These are phyloP conservation scores for Monoraphidium neglectum DNA, from an alignment of 139 green algal genomes.

Conservation along the genomic window DNA sequence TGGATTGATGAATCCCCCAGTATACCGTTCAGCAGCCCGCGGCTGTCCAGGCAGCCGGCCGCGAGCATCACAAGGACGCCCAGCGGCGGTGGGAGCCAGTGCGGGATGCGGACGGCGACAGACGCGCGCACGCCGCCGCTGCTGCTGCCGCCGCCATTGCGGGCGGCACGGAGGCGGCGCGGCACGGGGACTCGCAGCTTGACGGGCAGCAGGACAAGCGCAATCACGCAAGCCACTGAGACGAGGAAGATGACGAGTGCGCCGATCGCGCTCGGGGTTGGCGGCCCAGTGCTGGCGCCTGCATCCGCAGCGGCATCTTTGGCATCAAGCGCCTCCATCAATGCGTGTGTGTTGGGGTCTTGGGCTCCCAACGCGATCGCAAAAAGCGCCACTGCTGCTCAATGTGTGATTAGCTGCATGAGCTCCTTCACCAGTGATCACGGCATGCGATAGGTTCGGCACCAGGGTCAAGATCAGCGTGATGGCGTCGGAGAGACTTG, in stretches of 20 bases:
- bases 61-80: conserved; percentile 41
- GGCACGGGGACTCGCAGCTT: not conserved
- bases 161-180: not conserved
- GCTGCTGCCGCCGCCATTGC: too few species aligned
- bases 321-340: too few species aligned
- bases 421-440: too few species aligned
- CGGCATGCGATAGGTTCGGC: too few species aligned
- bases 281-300: too few species aligned
- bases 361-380: too few species aligned
- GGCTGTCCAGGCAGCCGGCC: conserved; percentile 4
- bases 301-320: too few species aligned
- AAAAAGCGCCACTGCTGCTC: too few species aligned
- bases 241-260: conserved; percentile 43
- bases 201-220: conserved; percentile 29
- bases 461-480: too few species aligned
- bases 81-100: conserved; percentile 15
- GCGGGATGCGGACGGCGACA: not conserved
- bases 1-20: conserved; percentile 42
- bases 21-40: conserved; percentile 29
- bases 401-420: too few species aligned
- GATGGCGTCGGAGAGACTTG: too few species aligned
- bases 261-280: conserved; percentile 26
- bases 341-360: too few species aligned
- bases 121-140: not conserved
- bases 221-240: conserved; percentile 8